These are phyloP conservation scores for Xanthoparmelia taractica DNA, from an alignment of 495 filamentous ascomycete genomes.

Conservation along the genomic window DNA sequence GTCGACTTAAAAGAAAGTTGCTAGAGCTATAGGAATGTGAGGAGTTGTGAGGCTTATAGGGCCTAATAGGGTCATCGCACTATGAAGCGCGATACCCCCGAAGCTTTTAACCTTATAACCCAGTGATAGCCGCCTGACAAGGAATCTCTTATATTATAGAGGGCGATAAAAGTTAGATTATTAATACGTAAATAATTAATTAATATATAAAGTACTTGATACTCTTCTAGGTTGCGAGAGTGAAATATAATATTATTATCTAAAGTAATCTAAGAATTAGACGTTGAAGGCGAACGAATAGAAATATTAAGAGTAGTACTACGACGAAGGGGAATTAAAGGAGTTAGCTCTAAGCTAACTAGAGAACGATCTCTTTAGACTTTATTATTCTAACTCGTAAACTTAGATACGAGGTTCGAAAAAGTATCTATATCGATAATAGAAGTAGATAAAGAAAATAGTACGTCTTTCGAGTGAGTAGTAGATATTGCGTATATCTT, in stretches of 20 bases:
- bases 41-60: too few relatives aligned
- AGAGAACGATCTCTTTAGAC: slow-evolving; percentile 49
- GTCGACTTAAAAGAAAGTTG: slow-evolving; percentile 35
- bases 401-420: slow-evolving; percentile 29
- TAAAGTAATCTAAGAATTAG: slow-evolving; percentile 60
- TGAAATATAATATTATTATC: slow-evolving; percentile 81
- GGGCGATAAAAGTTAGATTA: slow-evolving; percentile 79
- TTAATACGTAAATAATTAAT: slow-evolving; percentile 78
- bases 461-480: slow-evolving; percentile 33
- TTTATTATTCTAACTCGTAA: slow-evolving; percentile 35
- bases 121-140: too few relatives aligned
- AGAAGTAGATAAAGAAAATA: slow-evolving; percentile 21
- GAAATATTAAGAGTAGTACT: slow-evolving; percentile 91
- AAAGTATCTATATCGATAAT: slow-evolving; percentile 19
- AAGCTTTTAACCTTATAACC: too few relatives aligned
- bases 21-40: slow-evolving; percentile 31
- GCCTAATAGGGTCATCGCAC: too few relatives aligned
- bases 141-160: slow-evolving; percentile 60
- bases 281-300: slow-evolving; percentile 71
- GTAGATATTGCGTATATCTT: slow-evolving; percentile 66
- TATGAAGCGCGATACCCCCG: too few relatives aligned
- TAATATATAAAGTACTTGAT: slow-evolving; percentile 67
- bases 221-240: slow-evolving; percentile 67
- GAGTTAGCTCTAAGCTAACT: slow-evolving; percentile 75
- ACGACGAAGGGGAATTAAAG: slow-evolving; percentile 75